These are phyloP conservation scores for Diaporthe eres DNA, from an alignment of 2,329 filamentous ascomycete genomes.

Conservation along the genomic window DNA sequence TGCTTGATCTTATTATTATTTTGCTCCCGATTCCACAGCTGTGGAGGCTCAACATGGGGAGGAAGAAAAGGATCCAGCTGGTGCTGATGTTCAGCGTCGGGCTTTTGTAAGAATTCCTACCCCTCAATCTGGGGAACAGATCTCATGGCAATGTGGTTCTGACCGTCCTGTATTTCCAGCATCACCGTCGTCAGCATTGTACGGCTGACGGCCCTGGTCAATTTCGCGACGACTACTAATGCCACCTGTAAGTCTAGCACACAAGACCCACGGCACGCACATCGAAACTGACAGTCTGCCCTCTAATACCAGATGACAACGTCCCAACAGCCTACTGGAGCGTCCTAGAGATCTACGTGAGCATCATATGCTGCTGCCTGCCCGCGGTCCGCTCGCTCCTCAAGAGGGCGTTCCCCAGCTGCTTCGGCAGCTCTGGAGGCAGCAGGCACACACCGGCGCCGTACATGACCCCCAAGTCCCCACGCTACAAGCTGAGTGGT, in stretches of 20 bases:
- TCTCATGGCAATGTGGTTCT: neutral
- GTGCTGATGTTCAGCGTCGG: conserved; percentile 26
- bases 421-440: conserved; percentile 1
- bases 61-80: conserved; percentile 22
- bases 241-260: conserved; percentile 17
- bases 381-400: conserved; percentile 19
- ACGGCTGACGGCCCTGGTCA: conserved; percentile 1
- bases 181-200: conserved; percentile 23
- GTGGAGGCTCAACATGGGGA: conserved; percentile 31
- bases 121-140: too few relatives aligned
- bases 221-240: conserved; percentile 16
- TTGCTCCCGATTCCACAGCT: conserved; percentile 8
- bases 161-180: neutral
- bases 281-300: neutral
- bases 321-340: conserved; percentile 26
- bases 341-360: conserved; percentile 5
- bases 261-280: neutral
- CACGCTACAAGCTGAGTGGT: conserved; percentile 13
- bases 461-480: conserved; percentile 5
- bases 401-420: conserved; percentile 16
- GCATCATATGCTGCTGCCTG: conserved; percentile 24
- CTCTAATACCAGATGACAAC: neutral
- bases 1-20: conserved; percentile 26
- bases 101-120: conserved; percentile 4
- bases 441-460: conserved; percentile 9